Conservation (phyloP, 208 protist genomes). For the Trypanosomatidae sp. region DNA sequence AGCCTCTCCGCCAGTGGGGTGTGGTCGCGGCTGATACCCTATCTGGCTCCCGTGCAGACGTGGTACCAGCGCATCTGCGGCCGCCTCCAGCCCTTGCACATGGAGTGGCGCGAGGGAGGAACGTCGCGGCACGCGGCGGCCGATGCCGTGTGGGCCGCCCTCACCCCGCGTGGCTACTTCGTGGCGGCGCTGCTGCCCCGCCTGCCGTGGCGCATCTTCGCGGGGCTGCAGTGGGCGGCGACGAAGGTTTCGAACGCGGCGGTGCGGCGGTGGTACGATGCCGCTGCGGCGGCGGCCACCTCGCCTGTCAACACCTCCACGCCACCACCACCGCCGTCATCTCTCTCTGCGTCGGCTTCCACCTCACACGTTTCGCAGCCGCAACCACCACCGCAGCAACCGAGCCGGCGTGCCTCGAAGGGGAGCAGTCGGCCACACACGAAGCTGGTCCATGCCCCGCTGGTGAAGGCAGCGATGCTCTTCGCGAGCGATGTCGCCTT, state of each 20-base stretch:
- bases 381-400: too few species aligned
- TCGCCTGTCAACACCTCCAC: background rate
- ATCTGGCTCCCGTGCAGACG: slow-evolving; percentile 11
- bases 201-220: slow-evolving; percentile 10
- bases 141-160: slow-evolving; percentile 25
- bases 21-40: slow-evolving; percentile 19
- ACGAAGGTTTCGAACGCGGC: background rate
- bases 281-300: background rate
- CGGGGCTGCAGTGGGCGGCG: background rate
- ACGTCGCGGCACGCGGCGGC: slow-evolving; percentile 12
- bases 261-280: slow-evolving; percentile 10
- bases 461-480: too few species aligned
- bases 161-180: slow-evolving; percentile 32
- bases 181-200: slow-evolving; percentile 19
- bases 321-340: background rate
- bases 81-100: slow-evolving; percentile 5
- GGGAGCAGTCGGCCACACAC: too few species aligned
- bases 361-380: too few species aligned
- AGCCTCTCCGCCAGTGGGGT: slow-evolving; percentile 24
- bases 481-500: too few species aligned
- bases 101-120: slow-evolving; percentile 16
- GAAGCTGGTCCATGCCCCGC: too few species aligned
- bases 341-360: background rate
- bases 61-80: slow-evolving; percentile 7
- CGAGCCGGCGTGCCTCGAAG: too few species aligned